Base-by-base conservation (phyloP, 179 eudicot species). In the Drosera spatulata region DNA sequence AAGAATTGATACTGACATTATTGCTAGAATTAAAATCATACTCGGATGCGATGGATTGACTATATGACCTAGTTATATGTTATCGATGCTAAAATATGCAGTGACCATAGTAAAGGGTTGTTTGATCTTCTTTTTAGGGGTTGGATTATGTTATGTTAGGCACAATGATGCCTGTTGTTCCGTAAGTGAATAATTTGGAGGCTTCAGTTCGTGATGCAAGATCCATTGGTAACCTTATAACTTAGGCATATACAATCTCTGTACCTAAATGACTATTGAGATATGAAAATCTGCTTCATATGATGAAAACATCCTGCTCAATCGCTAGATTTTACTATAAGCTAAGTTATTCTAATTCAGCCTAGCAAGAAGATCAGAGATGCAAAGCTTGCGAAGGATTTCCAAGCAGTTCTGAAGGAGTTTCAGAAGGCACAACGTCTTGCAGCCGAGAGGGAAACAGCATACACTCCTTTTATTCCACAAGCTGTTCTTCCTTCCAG, bases 311-410 rank as follows among this genome's bases (percentile, higher is more conserved):
- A 12, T 10, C 11, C 13, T 10, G 53, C 53, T 50, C 53, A 12
- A 10, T 50, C 10, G n/a, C 45, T 37, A n/a, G n/a, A 7, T 56
- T 38, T 56, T 2, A 4, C 49, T 5, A 5, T 39, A 66, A 7
- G 5, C 54, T 45, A 49, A 48, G 45, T 51, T 73, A 8, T 59
- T 58, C 40, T 47, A 62, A 33, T 78, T 58, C 79, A 91, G 96
- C 82, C 89, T 10, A 82, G 69, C 85, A 87, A 83, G 75, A 85
- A 81, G 69, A 77, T 87, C 54, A 71, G 85, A 39, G 97, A 90
- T 73, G 95, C 95, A 11, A 87, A 87, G 72, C 88, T 87, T 68
- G 95, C 88, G 39, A 87, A 80, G 75, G 95, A 87, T 72, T 87
- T 87, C 72, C 88, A 87, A 72, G 83, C 80, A 61, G 91, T 87